A percentile compares a stretch with the other conserved stretches of the same genome.
Evolutionary conservation across 257 asterid genomes (phyloP).

Genomic region (Jacaranda copaia): DNA sequence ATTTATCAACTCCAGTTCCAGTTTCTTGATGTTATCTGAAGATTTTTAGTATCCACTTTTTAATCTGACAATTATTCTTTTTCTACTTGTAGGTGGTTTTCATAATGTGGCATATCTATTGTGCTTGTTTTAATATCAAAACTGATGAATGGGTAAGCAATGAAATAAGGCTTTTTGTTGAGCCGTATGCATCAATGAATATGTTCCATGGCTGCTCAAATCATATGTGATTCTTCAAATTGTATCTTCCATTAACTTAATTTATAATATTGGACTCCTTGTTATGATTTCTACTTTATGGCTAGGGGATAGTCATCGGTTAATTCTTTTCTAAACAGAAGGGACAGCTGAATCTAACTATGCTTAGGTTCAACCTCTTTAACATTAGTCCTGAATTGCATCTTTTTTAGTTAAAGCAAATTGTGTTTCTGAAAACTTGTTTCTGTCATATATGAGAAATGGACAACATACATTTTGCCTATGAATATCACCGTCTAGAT

Average conservation of each 20-base stretch:
- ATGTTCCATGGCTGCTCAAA: neutral
- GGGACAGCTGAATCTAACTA: neutral
- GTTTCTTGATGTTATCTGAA: neutral
- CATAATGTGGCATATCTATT: slow-evolving; percentile 57
- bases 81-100: slow-evolving; percentile 51
- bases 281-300: neutral
- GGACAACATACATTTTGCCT: slow-evolving; percentile 2
- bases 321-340: neutral
- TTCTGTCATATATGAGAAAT: neutral
- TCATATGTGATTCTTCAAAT: neutral
- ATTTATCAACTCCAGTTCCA: slow-evolving; percentile 1
- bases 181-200: neutral
- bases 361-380: neutral
- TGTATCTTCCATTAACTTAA: neutral
- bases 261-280: neutral
- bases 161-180: slow-evolving; percentile 11
- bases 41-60: neutral
- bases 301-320: neutral
- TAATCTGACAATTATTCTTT: slow-evolving; percentile 13
- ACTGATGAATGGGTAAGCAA: slow-evolving; percentile 68
- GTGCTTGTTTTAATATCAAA: slow-evolving; percentile 61
- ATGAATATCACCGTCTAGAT: neutral
- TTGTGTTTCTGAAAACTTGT: too few species aligned
- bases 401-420: too few species aligned
- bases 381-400: too few species aligned